Evolutionary conservation across 116 monocot genomes (phyloP).

Genomic region (Posidonia oceanica): DNA sequence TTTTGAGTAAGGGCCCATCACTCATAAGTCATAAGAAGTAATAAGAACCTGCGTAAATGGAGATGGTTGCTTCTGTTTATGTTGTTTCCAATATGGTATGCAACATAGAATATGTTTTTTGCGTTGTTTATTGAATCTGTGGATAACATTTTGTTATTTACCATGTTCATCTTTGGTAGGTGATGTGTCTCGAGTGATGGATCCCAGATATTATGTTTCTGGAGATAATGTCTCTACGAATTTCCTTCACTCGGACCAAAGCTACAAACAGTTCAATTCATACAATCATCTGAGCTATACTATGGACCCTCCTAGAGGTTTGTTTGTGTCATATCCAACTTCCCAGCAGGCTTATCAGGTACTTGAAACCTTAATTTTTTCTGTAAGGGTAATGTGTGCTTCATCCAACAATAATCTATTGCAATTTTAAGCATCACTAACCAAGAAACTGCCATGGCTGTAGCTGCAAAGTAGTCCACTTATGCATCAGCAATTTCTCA

Average conservation of each 20-base stretch:
- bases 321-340: background rate
- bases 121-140: no score
- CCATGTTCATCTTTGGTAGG: background rate
- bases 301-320: background rate
- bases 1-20: no score
- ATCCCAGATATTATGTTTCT: background rate
- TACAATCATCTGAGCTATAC: background rate
- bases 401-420: background rate
- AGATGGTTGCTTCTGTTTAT: no score
- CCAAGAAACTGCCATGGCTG: background rate
- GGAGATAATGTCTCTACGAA: background rate
- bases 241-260: background rate
- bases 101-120: no score
- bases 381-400: background rate
- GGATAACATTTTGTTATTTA: background rate
- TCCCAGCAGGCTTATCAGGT: constrained; percentile 3
- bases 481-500: background rate
- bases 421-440: background rate
- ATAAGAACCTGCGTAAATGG: no score
- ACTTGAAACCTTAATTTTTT: background rate
- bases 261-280: background rate
- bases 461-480: background rate
- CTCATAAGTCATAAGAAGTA: no score
- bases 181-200: background rate
- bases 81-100: no score